Evolutionary conservation across 805 yeast genomes (phyloP), one percentile per base, ranked within the genome.

Genomic region (Teunomyces atbi): DNA sequence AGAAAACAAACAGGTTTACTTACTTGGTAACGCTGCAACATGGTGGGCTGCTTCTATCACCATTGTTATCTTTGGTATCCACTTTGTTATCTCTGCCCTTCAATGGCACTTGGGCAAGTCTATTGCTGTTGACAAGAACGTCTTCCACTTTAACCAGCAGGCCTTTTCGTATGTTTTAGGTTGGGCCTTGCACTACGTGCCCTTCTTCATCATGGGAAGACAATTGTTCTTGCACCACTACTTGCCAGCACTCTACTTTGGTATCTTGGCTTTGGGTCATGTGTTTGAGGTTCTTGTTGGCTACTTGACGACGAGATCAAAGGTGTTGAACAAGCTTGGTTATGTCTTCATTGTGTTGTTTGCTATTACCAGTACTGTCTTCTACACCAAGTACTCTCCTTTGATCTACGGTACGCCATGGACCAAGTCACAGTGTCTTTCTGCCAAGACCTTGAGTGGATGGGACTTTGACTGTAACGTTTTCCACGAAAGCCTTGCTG

Each of bases 161-260:
- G 76, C 77, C 23, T 67, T 83, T 46, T 79, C 79, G 27, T 87
- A 81, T 62, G 58, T 82, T 34, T 58, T 79, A 6, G 96, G 95
- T 37, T 89, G 90, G 87, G 69, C 63, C 7, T 50, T 84, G 32
- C 96, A 89, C 65, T 84, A 79, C 61, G 61, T 75, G 45, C 95
- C 96, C 54, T 86, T 88, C 44, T 84, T 79, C 68, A 71, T 91
- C 48, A 91, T 91, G 98, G 90, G 83, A 19, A 83, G 98, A 70
- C 97, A 91, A 70, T 68, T 91, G 68, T 91, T 92, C 73, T 73
- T 91, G 62, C 98, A 91, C 66, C 98, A 91, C 67, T 92, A 92
- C 66, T 70, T 94, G 55, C 97, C 97, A 46, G 89, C 98, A 1
- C 78, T 89, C 44, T 94, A 89, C 71, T 94, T 94, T 67, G 94